phyloP scores from a whole-genome alignment of 208 protist genomes.

The Crithidia expoeki region DNA sequence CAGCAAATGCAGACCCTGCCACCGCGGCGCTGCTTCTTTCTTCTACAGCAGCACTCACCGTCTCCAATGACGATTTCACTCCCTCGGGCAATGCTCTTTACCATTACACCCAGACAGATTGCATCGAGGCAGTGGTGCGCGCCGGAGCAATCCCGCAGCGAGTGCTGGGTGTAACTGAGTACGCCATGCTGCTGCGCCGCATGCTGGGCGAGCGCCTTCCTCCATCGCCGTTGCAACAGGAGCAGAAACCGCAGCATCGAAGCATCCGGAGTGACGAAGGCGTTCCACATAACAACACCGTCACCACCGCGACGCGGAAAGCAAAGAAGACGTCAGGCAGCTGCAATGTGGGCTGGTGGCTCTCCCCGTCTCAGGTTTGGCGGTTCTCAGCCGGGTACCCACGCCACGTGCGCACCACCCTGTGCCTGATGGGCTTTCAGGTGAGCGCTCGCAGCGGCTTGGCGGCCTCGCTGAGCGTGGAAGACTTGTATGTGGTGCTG shows the following conservation, averaged over 20 bases:
- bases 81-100: not conserved
- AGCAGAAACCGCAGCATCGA: not conserved
- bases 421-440: conserved; percentile 72
- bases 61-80: not conserved
- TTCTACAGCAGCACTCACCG: not conserved
- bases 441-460: conserved; percentile 41
- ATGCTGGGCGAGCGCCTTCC: conserved; percentile 28
- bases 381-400: conserved; percentile 39
- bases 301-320: not conserved
- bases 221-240: not conserved
- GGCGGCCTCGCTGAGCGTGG: conserved; percentile 44
- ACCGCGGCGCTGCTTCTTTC: conserved; percentile 5
- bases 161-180: conserved; percentile 49
- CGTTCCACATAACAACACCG: not conserved
- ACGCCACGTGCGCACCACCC: conserved; percentile 40
- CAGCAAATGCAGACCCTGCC: conserved; percentile 24
- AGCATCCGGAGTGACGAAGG: not conserved
- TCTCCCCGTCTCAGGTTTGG: conserved; percentile 76
- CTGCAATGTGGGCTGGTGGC: conserved; percentile 38
- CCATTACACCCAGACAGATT: conserved; percentile 8
- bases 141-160: conserved; percentile 56
- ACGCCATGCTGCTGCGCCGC: conserved; percentile 55
- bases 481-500: conserved; percentile 74
- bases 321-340: not conserved
- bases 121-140: conserved; percentile 39